A percentile compares a stretch with the other conserved stretches of the same genome.
Conservation (phyloP, 164 flowering plant species). For the Macadamia tetraphylla region DNA sequence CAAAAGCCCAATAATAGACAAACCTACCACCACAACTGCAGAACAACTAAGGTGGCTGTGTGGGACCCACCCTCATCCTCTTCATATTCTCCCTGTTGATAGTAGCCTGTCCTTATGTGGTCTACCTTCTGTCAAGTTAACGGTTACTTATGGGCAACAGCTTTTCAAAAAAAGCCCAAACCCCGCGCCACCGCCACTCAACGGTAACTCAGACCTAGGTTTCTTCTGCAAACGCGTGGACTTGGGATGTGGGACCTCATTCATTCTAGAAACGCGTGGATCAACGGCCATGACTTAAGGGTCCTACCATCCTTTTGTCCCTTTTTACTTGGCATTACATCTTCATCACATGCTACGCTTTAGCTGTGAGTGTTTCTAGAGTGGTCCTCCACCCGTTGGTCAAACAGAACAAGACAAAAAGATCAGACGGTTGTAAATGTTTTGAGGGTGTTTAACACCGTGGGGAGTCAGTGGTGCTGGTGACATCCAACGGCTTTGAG, state of each 20-base stretch:
- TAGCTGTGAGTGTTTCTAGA: too few relatives aligned
- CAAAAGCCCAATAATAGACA: conserved; percentile 1
- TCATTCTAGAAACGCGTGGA: conserved; percentile 8
- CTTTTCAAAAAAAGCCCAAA: conserved; percentile 3
- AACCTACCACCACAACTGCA: neutral
- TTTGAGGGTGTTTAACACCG: too few relatives aligned
- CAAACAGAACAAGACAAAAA: too few relatives aligned
- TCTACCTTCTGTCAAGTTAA: neutral
- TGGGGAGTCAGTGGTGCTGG: too few relatives aligned
- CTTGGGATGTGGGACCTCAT: conserved; percentile 2
- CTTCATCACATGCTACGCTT: too few relatives aligned
- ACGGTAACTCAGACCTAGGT: neutral
- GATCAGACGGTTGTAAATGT: too few relatives aligned
- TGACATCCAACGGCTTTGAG: too few relatives aligned
- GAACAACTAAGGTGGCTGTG: too few relatives aligned
- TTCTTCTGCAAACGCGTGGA: neutral
- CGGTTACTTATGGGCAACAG: conserved; percentile 11
- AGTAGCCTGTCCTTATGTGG: too few relatives aligned
- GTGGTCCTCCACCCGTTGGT: too few relatives aligned
- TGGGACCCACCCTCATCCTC: too few relatives aligned
- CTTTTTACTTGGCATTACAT: neutral
- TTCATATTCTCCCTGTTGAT: too few relatives aligned
- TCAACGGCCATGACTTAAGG: neutral
- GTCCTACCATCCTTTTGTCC: conserved; percentile 7
- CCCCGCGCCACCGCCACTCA: neutral